These are phyloP conservation scores for Beauveria brongniartii DNA, from an alignment of 2,329 filamentous ascomycete species.

Conservation along the genomic window DNA sequence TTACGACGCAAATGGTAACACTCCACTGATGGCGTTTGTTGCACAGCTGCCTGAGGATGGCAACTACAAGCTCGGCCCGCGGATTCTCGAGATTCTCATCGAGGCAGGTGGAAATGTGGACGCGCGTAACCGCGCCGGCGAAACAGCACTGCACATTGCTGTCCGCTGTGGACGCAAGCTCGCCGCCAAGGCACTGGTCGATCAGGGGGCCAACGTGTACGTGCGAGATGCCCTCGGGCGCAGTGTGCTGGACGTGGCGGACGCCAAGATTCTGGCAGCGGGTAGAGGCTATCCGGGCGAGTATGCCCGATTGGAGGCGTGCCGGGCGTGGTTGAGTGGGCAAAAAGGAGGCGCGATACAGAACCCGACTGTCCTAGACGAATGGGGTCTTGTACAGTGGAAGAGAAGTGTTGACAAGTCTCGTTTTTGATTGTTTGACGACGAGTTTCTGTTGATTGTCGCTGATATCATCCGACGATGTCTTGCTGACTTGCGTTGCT, in stretches of 20 bases:
- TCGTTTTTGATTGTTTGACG: not conserved
- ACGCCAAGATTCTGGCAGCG: conserved; percentile 27
- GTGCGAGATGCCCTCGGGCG: conserved; percentile 35
- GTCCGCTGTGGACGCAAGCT: conserved; percentile 45
- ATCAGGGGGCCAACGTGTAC: conserved; percentile 39
- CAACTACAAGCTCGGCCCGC: conserved; percentile 38
- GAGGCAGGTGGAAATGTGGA: conserved; percentile 36
- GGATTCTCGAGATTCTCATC: conserved; percentile 37
- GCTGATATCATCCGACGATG: no score
- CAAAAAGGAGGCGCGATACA: conserved; percentile 26
- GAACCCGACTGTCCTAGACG: conserved; percentile 30
- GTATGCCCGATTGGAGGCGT: conserved; percentile 37
- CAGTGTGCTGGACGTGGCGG: conserved; percentile 38
- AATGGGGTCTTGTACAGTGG: conserved; percentile 26
- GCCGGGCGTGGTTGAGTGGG: conserved; percentile 37
- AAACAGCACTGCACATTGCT: conserved; percentile 48
- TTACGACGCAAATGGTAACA: conserved; percentile 43
- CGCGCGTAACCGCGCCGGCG: conserved; percentile 44
- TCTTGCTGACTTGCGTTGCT: no score
- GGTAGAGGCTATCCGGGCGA: conserved; percentile 13
- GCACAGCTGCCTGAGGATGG: conserved; percentile 42
- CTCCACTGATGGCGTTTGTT: conserved; percentile 48
- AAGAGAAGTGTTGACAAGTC: not conserved
- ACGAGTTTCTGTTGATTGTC: no score
- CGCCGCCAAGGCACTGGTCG: conserved; percentile 38